phyloP scores from a whole-genome alignment of 805 yeast species.

The Torulaspora quercuum region DNA sequence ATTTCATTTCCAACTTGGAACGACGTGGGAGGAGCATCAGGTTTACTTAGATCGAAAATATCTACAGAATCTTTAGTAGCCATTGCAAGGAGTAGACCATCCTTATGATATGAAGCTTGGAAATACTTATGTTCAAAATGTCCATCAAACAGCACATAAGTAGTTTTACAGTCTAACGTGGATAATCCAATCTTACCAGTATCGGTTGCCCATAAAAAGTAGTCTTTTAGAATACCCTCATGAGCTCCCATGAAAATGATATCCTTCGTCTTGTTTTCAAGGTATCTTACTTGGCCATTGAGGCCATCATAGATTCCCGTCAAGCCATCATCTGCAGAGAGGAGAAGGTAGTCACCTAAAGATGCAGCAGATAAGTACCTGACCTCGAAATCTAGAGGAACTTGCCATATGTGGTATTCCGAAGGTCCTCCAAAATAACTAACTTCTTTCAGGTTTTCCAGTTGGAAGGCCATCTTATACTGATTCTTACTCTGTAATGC shows the following conservation, averaged over 20 bases:
- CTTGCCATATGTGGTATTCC: background rate
- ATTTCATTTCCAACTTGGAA: conserved; percentile 17
- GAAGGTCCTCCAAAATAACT: conserved; percentile 4
- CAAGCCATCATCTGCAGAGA: conserved; percentile 5
- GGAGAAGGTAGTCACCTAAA: conserved; percentile 6
- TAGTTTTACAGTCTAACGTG: conserved; percentile 12
- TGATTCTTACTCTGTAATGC: conserved; percentile 1
- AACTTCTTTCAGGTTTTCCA: conserved; percentile 1
- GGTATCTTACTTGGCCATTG: background rate
- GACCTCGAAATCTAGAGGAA: conserved; percentile 4
- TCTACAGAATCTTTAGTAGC: conserved; percentile 12
- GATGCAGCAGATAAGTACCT: conserved; percentile 8
- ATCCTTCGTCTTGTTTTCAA: conserved; percentile 3
- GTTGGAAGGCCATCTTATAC: conserved; percentile 6
- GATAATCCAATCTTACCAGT: conserved; percentile 19
- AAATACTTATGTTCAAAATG: conserved; percentile 1
- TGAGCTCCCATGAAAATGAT: conserved; percentile 19
- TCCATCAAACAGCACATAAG: conserved; percentile 8
- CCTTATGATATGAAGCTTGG: conserved; percentile 34
- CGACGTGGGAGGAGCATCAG: conserved; percentile 15
- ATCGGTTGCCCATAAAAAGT: conserved; percentile 19
- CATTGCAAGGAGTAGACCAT: conserved; percentile 38
- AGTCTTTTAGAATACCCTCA: conserved; percentile 15
- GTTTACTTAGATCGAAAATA: conserved; percentile 17
- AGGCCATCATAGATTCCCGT: conserved; percentile 5